Conservation (phyloP, 148 eudicot species). For the Chenopodium berlandieri region DNA sequence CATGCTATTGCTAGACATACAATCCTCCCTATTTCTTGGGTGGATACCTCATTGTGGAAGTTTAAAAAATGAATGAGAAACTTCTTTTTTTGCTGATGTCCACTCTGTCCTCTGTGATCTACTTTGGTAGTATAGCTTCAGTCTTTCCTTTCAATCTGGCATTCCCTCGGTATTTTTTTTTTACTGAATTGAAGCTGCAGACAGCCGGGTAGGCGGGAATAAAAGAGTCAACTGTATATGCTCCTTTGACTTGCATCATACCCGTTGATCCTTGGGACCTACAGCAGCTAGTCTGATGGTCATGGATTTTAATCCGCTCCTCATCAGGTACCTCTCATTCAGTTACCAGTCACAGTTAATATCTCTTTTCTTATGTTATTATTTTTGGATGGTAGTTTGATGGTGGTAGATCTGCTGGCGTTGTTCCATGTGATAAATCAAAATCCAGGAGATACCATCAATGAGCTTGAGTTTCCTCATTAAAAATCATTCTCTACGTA, state of each 20-base stretch:
- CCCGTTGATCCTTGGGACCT: constrained; percentile 19
- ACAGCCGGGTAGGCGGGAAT: constrained; percentile 11
- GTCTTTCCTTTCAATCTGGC: not conserved
- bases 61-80: constrained; percentile 22
- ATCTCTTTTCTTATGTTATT: not conserved
- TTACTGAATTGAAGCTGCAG: constrained; percentile 10
- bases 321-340: constrained; percentile 30
- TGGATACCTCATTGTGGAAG: constrained; percentile 18
- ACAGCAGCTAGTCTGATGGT: constrained; percentile 15
- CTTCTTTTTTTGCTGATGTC: constrained; percentile 11
- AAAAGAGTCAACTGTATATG: constrained; percentile 8
- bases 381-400: constrained; percentile 8
- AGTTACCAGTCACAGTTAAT: constrained; percentile 21
- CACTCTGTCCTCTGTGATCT: constrained; percentile 1
- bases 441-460: constrained; percentile 3
- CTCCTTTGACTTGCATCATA: not conserved
- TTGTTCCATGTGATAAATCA: constrained; percentile 19
- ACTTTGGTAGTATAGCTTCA: constrained; percentile 1
- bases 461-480: not conserved
- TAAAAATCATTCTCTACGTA: not conserved
- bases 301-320: constrained; percentile 14
- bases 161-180: not conserved
- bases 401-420: constrained; percentile 5
- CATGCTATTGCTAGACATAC: constrained; percentile 12
- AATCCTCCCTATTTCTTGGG: constrained; percentile 8